Evolutionary conservation across 495 filamentous ascomycete species (phyloP), one percentile per base, ranked within the genome.

Genomic region (Xylaria grammica): DNA sequence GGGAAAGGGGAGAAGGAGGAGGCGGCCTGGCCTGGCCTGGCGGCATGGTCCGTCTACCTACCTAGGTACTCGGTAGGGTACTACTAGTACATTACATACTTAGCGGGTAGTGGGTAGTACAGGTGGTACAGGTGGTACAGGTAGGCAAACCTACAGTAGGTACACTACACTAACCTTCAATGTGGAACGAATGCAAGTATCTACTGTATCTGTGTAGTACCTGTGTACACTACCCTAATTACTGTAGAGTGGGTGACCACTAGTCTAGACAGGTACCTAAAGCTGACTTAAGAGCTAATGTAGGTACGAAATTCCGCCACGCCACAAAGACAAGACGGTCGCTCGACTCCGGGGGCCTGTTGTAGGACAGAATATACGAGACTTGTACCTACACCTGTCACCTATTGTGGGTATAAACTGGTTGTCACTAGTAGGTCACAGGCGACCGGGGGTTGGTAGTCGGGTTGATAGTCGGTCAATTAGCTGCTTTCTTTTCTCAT

Each of bases 401-500:
- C 36, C 56, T 9, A 15, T 24, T 59, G 56, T 27, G 44, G 56
- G 38, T 40, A 59, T 42, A n/a, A n/a, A 29, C 27, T 48, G 6
- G 17, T 24, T 46, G 42, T 34, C 56, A 26, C 56, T 29, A 27
- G 42, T 29, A 46, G 40, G 56, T 59, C 56, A 32, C 42, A 26
- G 22, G n/a, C 9, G 40, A 42, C 40, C 15, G 40, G 40, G 40
- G 40, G 40, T 17, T 42, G 40, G 40, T 7, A 42, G 6, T 5
- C 11, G 34, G 34, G 34, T 36, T 6, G 34, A 6, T 36, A 11
- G 40, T 42, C 15, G 40, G 15, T 42, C 22, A 27, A 42, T 42
- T 5, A 20, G 17, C 56, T 26, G 27, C 56, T 59, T 59, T 59
- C 56, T 59, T 59, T 59, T 59, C 3, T 48, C 40, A 48, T 59